Evolutionary conservation across 306 rosid genomes (phyloP).

Genomic region (Dicorynia guianensis): DNA sequence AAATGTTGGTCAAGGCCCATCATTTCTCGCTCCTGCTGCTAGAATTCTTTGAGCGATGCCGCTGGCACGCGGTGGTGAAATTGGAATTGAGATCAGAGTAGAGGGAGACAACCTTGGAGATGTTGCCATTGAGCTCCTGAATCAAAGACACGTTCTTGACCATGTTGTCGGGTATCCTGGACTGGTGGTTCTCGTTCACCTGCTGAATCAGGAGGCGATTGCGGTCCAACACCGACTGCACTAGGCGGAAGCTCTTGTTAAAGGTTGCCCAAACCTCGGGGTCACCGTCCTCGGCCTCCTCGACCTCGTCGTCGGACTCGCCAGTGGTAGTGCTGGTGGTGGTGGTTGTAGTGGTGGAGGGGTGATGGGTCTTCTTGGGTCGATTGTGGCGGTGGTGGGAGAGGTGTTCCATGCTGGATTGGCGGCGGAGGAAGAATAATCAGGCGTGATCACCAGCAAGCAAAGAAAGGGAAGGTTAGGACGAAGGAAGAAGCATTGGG

Average conservation of each 20-base stretch:
- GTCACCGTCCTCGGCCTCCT: slow-evolving; percentile 50
- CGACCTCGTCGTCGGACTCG: slow-evolving; percentile 40
- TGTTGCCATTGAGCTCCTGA: slow-evolving; percentile 82
- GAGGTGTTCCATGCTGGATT: slow-evolving; percentile 49
- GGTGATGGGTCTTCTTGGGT: slow-evolving; percentile 43
- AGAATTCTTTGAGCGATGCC: slow-evolving; percentile 34
- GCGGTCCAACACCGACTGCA: slow-evolving; percentile 82
- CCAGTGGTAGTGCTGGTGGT: slow-evolving; percentile 49
- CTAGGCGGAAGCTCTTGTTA: slow-evolving; percentile 73
- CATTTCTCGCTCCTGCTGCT: slow-evolving; percentile 7
- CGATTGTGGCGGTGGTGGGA: slow-evolving; percentile 29
- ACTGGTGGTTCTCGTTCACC: slow-evolving; percentile 88
- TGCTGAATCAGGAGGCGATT: slow-evolving; percentile 79
- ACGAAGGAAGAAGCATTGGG: neutral
- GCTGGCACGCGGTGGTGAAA: slow-evolving; percentile 61
- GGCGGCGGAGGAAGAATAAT: slow-evolving; percentile 50
- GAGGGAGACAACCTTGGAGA: slow-evolving; percentile 73
- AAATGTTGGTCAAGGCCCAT: neutral
- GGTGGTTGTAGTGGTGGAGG: slow-evolving; percentile 31
- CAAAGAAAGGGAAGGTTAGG: neutral
- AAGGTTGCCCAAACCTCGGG: slow-evolving; percentile 65
- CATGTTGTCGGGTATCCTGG: slow-evolving; percentile 77
- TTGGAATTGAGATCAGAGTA: slow-evolving; percentile 77
- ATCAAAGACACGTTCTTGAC: slow-evolving; percentile 79
- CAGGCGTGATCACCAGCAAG: slow-evolving; percentile 47